A percentile compares a stretch with the other conserved stretches of the same genome.
Evolutionary conservation across 192 early-diverging fungal species (phyloP).

Genomic region (Phycomyces nitens): DNA sequence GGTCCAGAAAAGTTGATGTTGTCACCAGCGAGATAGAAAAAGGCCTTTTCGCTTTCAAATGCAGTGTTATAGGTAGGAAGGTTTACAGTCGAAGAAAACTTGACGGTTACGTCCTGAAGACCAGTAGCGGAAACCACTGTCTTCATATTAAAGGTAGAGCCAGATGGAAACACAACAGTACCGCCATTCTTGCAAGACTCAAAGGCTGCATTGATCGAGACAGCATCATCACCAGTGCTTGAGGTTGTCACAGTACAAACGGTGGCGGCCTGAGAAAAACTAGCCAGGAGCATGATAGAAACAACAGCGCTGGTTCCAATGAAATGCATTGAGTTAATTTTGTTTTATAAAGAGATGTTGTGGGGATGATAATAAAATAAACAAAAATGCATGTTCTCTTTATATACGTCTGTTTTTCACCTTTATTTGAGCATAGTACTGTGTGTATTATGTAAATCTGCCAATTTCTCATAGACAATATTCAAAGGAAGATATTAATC

Average conservation of each 20-base stretch:
- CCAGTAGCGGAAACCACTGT: conserved; percentile 2
- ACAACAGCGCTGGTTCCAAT: neutral
- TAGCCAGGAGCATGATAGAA: neutral
- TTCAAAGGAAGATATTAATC: too few relatives aligned
- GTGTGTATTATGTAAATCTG: too few relatives aligned
- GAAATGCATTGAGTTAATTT: neutral
- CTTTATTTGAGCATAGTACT: too few relatives aligned
- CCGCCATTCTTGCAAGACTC: conserved; percentile 17
- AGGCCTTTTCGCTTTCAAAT: conserved; percentile 10
- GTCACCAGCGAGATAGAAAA: conserved; percentile 15
- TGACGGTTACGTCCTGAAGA: conserved; percentile 7
- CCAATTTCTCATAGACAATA: too few relatives aligned
- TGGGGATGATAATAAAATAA: too few relatives aligned
- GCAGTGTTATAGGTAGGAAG: conserved; percentile 4
- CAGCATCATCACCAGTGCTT: conserved; percentile 12
- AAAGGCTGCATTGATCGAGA: conserved; percentile 10
- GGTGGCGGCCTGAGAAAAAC: conserved; percentile 5
- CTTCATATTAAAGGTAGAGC: conserved; percentile 12
- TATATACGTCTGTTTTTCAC: too few relatives aligned
- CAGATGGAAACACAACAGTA: conserved; percentile 13
- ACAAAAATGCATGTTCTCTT: too few relatives aligned
- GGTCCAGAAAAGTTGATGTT: conserved; percentile 10
- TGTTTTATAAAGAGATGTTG: neutral
- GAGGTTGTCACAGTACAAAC: conserved; percentile 15
- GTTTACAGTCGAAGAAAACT: conserved; percentile 14